These are phyloP conservation scores for Collybia mongolica DNA, from an alignment of 768 basidiomycete species.

Conservation along the genomic window DNA sequence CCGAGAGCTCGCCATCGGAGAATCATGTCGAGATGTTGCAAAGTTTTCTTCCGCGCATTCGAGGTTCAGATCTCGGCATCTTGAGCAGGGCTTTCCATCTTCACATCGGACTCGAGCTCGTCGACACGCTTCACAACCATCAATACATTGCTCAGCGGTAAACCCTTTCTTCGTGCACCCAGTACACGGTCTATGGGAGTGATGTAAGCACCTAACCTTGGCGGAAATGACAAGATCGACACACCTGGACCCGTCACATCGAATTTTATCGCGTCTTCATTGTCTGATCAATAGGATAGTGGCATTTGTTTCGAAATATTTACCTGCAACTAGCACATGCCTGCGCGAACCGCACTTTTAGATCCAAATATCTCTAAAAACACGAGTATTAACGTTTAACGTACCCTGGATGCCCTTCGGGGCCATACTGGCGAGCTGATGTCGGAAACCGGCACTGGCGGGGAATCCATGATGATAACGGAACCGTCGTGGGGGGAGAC, in stretches of 20 bases:
- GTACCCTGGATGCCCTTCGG: conserved; percentile 50
- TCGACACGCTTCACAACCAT: conserved; percentile 62
- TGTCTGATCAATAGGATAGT: conserved; percentile 10
- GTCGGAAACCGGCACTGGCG: conserved; percentile 51
- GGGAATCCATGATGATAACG: conserved; percentile 38
- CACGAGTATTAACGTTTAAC: conserved; percentile 15
- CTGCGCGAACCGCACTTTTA: conserved; percentile 24
- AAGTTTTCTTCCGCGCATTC: conserved; percentile 46
- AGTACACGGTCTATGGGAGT: conserved; percentile 49
- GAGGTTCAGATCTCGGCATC: conserved; percentile 49
- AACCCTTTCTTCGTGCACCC: conserved; percentile 58
- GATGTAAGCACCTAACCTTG: not conserved
- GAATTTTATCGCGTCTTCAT: conserved; percentile 58
- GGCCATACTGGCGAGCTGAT: conserved; percentile 45
- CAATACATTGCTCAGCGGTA: conserved; percentile 50
- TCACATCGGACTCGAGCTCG: conserved; percentile 57
- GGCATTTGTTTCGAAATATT: conserved; percentile 14
- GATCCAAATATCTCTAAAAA: conserved; percentile 1
- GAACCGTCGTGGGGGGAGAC: conserved; percentile 24
- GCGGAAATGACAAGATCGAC: conserved; percentile 13
- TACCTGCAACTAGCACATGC: conserved; percentile 64
- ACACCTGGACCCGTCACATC: conserved; percentile 55
- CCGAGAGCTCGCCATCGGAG: conserved; percentile 20
- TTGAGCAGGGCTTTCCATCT: conserved; percentile 46
- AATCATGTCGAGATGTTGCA: conserved; percentile 21